Conservation (phyloP, 345 rosid genomes). For the Pistacia integerrima region DNA sequence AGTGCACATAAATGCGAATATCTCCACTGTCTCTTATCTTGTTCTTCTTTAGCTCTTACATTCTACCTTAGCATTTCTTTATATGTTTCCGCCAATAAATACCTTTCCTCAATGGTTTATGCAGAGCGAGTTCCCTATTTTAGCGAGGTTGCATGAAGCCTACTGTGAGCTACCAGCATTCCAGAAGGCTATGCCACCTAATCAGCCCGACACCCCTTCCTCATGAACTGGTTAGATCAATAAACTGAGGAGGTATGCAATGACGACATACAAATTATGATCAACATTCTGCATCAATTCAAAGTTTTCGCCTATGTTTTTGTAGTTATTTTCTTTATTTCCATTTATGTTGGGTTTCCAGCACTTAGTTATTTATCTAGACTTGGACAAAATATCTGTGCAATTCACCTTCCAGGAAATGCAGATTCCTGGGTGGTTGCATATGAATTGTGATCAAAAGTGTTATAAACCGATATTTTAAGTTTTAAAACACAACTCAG, state of each 20-base stretch:
- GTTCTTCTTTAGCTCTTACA: not conserved
- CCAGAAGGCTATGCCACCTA: conserved; percentile 43
- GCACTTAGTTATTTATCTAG: too few relatives aligned
- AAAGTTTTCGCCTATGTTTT: not conserved
- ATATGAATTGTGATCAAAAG: not conserved
- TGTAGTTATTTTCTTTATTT: not conserved
- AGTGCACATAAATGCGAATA: not conserved
- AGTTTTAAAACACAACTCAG: not conserved
- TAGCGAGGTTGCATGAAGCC: conserved; percentile 57
- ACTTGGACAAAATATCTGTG: not conserved
- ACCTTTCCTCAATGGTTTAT: conserved; percentile 5
- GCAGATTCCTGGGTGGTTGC: too few relatives aligned
- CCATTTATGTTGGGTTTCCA: not conserved
- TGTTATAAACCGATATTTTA: not conserved
- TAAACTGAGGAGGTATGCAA: not conserved
- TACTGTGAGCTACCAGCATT: conserved; percentile 53
- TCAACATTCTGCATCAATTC: not conserved
- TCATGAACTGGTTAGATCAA: not conserved
- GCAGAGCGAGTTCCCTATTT: conserved; percentile 62
- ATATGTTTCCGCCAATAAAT: not conserved
- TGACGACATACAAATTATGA: not conserved
- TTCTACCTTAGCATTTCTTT: not conserved
- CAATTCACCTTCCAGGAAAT: not conserved
- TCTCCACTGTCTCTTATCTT: not conserved
- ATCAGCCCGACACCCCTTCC: conserved; percentile 45